Conservation (phyloP, 805 yeast genomes). For the Yamadazyma scolyti region DNA sequence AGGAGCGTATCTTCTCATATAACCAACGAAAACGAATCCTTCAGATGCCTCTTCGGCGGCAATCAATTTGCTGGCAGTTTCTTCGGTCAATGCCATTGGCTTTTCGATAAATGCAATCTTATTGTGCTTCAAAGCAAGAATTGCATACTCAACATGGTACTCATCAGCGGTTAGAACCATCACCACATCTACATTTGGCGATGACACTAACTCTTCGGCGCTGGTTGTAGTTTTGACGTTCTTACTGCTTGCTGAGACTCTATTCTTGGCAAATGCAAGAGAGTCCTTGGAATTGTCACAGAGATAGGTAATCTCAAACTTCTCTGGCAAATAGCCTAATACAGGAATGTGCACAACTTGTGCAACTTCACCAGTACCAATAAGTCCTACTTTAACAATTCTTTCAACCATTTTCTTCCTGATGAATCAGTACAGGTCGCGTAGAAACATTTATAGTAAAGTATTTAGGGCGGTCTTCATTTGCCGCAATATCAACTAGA, state of each 20-base stretch:
- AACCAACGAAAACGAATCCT: constrained; percentile 1
- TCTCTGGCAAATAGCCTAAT: not conserved
- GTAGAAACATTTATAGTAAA: too few relatives aligned
- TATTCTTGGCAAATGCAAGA: not conserved
- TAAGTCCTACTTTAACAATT: not conserved
- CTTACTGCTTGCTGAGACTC: not conserved
- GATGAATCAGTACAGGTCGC: too few relatives aligned
- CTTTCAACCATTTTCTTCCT: not conserved
- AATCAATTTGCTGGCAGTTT: not conserved
- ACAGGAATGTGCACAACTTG: constrained; percentile 1
- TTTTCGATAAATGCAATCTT: constrained; percentile 1
- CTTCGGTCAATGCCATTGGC: constrained; percentile 1
- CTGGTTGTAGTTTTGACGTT: not conserved
- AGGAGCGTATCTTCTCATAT: constrained; percentile 1
- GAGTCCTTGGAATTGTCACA: constrained; percentile 1
- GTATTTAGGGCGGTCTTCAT: too few relatives aligned
- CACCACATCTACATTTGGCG: not conserved
- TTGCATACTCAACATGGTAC: constrained; percentile 1
- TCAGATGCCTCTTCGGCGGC: not conserved
- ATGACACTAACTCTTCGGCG: not conserved
- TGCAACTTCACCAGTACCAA: constrained; percentile 1
- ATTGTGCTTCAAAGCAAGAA: not conserved
- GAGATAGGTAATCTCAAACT: not conserved
- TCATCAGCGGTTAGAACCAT: constrained; percentile 1
- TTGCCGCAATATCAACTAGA: too few relatives aligned